phyloP scores from a whole-genome alignment of 257 asterid species.

The Rehmannia glutinosa region DNA sequence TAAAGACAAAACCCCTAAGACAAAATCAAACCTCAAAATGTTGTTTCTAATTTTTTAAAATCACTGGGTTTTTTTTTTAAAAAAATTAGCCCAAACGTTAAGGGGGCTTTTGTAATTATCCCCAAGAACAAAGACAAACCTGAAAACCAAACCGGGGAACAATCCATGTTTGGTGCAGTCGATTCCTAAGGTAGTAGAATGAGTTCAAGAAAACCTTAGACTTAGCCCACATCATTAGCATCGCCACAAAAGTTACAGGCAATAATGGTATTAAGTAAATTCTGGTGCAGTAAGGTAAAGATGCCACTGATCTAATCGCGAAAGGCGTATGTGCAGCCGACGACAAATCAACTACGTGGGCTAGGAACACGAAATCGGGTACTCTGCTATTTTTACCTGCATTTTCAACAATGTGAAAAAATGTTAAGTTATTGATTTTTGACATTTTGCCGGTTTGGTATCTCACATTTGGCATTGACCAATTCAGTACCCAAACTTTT shows the following conservation, averaged over 20 bases:
- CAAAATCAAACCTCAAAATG: too few relatives aligned
- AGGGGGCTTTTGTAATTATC: too few relatives aligned
- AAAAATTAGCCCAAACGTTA: too few relatives aligned
- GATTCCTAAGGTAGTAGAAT: slow-evolving; percentile 58
- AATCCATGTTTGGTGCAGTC: slow-evolving; percentile 80
- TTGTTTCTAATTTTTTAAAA: too few relatives aligned
- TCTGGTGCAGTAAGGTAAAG: slow-evolving; percentile 54
- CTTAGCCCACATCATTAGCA: slow-evolving; percentile 85
- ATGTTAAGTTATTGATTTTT: too few relatives aligned
- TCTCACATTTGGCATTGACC: too few relatives aligned
- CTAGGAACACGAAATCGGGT: slow-evolving; percentile 92
- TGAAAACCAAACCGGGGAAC: slow-evolving; percentile 94
- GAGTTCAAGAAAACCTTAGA: slow-evolving; percentile 70
- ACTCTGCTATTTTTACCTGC: slow-evolving; percentile 59
- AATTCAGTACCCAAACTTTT: too few relatives aligned
- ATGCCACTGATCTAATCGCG: slow-evolving; percentile 42
- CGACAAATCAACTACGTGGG: slow-evolving; percentile 79
- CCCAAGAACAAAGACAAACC: slow-evolving; percentile 35
- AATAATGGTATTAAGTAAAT: slow-evolving; percentile 37
- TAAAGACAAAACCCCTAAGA: too few relatives aligned
- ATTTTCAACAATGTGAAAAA: slow-evolving; percentile 1
- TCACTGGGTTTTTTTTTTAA: too few relatives aligned
- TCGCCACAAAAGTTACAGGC: slow-evolving; percentile 46
- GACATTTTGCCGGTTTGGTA: too few relatives aligned
- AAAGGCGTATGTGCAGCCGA: slow-evolving; percentile 73